Percentiles rank a stretch among this genome's conserved stretches.
Conservation (phyloP, 2,329 filamentous ascomycete species). For the Ophiocordyceps sinensis region DNA sequence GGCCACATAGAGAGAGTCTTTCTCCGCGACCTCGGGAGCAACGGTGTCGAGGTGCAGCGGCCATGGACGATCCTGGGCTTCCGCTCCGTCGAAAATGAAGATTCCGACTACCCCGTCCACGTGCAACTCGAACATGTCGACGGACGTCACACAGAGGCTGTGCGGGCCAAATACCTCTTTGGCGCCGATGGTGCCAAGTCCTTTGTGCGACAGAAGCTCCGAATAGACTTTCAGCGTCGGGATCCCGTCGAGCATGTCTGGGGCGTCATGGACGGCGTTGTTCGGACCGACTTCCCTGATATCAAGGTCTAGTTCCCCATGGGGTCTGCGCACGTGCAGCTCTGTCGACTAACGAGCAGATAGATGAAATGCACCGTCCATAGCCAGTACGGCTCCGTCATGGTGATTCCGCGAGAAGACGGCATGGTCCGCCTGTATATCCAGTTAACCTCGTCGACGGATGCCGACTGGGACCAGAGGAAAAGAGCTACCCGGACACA, state of each 20-base stretch:
- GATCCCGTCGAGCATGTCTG: slow-evolving; percentile 59
- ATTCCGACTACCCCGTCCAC: slow-evolving; percentile 61
- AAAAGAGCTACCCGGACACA: slow-evolving; percentile 48
- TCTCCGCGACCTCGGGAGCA: slow-evolving; percentile 48
- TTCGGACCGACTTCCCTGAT: slow-evolving; percentile 61
- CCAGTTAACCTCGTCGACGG: slow-evolving; percentile 48
- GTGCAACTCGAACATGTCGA: slow-evolving; percentile 67
- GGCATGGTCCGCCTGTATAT: slow-evolving; percentile 58
- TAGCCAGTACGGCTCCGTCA: slow-evolving; percentile 58
- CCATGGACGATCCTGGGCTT: slow-evolving; percentile 52
- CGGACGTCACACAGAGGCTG: slow-evolving; percentile 51
- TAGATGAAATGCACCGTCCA: slow-evolving; percentile 66
- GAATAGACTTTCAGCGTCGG: slow-evolving; percentile 57
- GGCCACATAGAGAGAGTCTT: slow-evolving; percentile 58
- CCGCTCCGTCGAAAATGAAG: slow-evolving; percentile 37
- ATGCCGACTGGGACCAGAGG: slow-evolving; percentile 45
- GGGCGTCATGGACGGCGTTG: slow-evolving; percentile 64
- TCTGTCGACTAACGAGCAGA: slow-evolving; percentile 25
- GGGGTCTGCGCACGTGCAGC: background rate
- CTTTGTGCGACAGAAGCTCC: slow-evolving; percentile 46
- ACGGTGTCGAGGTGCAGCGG: slow-evolving; percentile 44
- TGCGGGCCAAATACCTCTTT: slow-evolving; percentile 56
- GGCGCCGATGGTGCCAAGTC: slow-evolving; percentile 59
- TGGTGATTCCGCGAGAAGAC: slow-evolving; percentile 62
- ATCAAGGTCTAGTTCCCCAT: slow-evolving; percentile 40